Evolutionary conservation across 352 stramenopile species (phyloP).

Genomic region (Pythium plurisporium): DNA sequence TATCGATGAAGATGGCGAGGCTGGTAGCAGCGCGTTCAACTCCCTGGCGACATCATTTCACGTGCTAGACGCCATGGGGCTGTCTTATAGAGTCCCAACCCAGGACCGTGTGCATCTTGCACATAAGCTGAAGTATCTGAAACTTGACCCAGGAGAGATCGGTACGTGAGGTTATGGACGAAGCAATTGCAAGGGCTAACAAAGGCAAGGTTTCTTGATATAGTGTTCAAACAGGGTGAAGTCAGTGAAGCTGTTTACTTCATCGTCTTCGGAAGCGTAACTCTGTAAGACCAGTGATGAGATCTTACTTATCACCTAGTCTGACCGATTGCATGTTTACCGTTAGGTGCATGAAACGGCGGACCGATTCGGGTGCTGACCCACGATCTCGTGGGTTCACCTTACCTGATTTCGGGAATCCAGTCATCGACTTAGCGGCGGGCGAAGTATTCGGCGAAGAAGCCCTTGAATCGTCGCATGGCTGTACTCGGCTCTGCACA

Average conservation of each 20-base stretch:
- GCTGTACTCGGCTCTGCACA: constrained; percentile 19
- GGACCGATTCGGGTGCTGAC: background rate
- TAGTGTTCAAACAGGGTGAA: constrained; percentile 35
- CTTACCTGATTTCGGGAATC: background rate
- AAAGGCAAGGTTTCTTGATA: background rate
- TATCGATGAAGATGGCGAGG: background rate
- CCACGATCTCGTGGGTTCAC: background rate
- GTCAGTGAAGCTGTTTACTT: constrained; percentile 27
- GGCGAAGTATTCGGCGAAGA: constrained; percentile 48
- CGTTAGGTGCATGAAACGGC: background rate
- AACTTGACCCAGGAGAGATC: constrained; percentile 16
- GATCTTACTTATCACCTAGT: background rate
- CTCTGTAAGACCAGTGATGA: constrained; percentile 19
- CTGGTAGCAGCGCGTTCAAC: constrained; percentile 9
- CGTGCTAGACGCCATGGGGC: constrained; percentile 28
- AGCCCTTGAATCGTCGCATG: constrained; percentile 16
- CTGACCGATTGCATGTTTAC: background rate
- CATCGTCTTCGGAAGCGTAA: constrained; percentile 28
- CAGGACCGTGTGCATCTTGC: constrained; percentile 21
- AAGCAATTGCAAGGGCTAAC: too few species aligned
- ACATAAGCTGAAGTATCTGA: constrained; percentile 23
- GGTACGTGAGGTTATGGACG: too few species aligned
- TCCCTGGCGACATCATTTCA: constrained; percentile 23
- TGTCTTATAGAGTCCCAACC: constrained; percentile 20
- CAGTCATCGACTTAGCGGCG: constrained; percentile 28